These are phyloP conservation scores for Gentiana macrophylla DNA, from an alignment of 257 asterid genomes.

Conservation along the genomic window DNA sequence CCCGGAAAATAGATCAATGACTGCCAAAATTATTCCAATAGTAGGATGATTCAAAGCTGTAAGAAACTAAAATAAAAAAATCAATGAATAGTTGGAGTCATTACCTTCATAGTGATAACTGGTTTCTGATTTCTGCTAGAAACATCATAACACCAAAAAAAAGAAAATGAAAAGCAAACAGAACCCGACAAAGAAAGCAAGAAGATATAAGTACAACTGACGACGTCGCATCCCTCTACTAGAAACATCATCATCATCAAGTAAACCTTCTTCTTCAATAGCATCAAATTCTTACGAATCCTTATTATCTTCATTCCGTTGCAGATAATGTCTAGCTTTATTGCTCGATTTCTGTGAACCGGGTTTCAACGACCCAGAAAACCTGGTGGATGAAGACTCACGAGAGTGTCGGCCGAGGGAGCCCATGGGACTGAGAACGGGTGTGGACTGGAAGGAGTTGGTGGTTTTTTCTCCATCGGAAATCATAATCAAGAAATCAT, in stretches of 20 bases:
- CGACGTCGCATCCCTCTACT: constrained; percentile 45
- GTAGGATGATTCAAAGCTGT: not conserved
- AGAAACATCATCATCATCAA: constrained; percentile 54
- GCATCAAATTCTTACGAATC: constrained; percentile 78
- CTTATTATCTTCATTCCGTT: constrained; percentile 33
- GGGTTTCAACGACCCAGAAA: constrained; percentile 75
- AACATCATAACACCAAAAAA: constrained; percentile 81
- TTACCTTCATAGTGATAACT: constrained; percentile 63
- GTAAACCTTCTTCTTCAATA: constrained; percentile 83
- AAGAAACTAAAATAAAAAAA: too few species aligned
- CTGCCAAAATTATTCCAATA: too few species aligned
- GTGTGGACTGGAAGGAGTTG: constrained; percentile 83
- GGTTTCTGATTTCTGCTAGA: constrained; percentile 90
- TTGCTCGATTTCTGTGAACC: constrained; percentile 78
- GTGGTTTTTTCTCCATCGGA: constrained; percentile 87
- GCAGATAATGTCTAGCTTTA: constrained; percentile 33
- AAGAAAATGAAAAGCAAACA: constrained; percentile 58
- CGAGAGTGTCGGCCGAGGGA: constrained; percentile 96
- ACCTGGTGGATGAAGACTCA: constrained; percentile 84
- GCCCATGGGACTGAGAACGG: constrained; percentile 75
- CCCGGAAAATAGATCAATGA: too few species aligned
- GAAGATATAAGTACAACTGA: constrained; percentile 69
- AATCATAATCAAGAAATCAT: not conserved
- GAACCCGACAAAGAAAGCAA: constrained; percentile 61
- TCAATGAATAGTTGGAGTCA: not conserved